These are phyloP conservation scores for Penicillium paxilli DNA, from an alignment of 495 filamentous ascomycete species.

Conservation along the genomic window DNA sequence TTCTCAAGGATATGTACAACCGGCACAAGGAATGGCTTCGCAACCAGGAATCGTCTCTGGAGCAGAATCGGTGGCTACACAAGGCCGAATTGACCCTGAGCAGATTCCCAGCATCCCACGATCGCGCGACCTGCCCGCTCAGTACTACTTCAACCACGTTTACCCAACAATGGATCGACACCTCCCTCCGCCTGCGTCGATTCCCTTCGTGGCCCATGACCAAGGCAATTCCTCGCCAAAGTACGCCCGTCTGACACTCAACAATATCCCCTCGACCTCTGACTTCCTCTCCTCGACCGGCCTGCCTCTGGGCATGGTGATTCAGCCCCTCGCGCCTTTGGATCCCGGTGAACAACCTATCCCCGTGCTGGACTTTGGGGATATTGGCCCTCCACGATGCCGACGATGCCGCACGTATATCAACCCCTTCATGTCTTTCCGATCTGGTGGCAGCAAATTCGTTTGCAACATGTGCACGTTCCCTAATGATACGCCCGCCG, in stretches of 20 bases:
- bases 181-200: conserved; percentile 82
- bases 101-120: conserved; percentile 90
- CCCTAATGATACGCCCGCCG: conserved; percentile 87
- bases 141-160: conserved; percentile 81
- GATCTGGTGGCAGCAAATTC: conserved; percentile 90
- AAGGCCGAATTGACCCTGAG: conserved; percentile 83
- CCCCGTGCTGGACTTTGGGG: conserved; percentile 94
- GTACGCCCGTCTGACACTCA: conserved; percentile 86
- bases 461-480: conserved; percentile 99
- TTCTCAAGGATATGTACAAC: conserved; percentile 16
- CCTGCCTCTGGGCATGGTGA: conserved; percentile 80
- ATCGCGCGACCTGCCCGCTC: conserved; percentile 76
- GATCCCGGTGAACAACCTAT: conserved; percentile 85
- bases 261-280: conserved; percentile 80
- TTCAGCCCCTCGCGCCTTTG: conserved; percentile 85
- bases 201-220: conserved; percentile 88
- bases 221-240: conserved; percentile 97
- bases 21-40: conserved; percentile 58
- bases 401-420: conserved; percentile 94
- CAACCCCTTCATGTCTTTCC: conserved; percentile 98
- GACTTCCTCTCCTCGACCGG: conserved; percentile 78
- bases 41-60: conserved; percentile 48
- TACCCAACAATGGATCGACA: conserved; percentile 95
- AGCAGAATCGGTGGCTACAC: conserved; percentile 53
- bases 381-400: conserved; percentile 87